Evolutionary conservation across 805 yeast genomes (phyloP), one percentile per base, ranked within the genome.

Genomic region (Trichomonascus vanleenenianus): DNA sequence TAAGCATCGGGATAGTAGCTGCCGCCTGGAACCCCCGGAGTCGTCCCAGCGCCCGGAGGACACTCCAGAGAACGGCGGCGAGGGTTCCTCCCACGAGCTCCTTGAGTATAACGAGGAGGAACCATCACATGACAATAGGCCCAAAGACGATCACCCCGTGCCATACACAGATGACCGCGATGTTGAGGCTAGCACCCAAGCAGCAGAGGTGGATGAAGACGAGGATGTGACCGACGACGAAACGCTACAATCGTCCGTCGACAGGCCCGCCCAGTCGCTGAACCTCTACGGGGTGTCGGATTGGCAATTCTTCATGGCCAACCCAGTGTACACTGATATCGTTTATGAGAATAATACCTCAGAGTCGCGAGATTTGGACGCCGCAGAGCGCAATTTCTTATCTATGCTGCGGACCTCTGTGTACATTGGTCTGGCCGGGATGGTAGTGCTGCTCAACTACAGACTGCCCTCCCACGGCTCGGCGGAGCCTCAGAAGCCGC

Each of bases 351-450:
- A 62, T 46, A 32, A 42, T 11, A 53, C 56, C 8, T 49, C 64
- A 5, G 61, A 62, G 47, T 64, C 65, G 7, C 52, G 66, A 30
- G 66, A 62, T 47, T 44, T 59, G 40, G 53, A 54, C 19, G 63
- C 60, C 8, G 48, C 48, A 35, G 66, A 62, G 49, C 55, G 64
- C 31, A 62, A 59, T 45, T 58, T 53, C 38, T 50, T 61, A 36
- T 40, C 58, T 2, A 46, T 52, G 39, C 20, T 55, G 9, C 46
- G 55, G 11, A 30, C 52, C 25, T 48, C 61, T 2, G 27, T 59
- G 25, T 45, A 52, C 22, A 47, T 62, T 11, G 52, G 54, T 15
- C 49, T 59, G 12, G 58, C 63, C 2, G 62, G 60, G 6, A 46
- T 50, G 7, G 50, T 59, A 10, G 38, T 59, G 8, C 35, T 53